Evolutionary conservation across 129 eudicot species (phyloP).

Genomic region (Kitagawia praeruptora): DNA sequence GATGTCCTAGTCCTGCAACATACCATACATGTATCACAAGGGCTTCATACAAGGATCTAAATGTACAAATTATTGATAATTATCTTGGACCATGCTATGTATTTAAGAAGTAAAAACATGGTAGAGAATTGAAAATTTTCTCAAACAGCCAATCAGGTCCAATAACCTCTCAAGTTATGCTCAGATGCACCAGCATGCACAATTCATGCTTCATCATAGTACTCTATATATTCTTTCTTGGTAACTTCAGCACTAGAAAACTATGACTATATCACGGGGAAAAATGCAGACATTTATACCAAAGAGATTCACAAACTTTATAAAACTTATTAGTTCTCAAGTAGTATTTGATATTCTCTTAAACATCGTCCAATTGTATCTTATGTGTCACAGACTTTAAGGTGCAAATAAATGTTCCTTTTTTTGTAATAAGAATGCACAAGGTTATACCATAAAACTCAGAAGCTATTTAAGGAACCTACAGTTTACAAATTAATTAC

Average conservation of each 20-base stretch:
- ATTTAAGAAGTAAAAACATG: background rate
- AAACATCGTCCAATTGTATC: background rate
- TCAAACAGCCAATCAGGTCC: background rate
- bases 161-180: background rate
- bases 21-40: background rate
- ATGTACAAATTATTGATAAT: background rate
- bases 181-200: background rate
- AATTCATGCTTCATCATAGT: background rate
- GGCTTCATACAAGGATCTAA: background rate
- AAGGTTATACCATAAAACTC: background rate
- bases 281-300: background rate
- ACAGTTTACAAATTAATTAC: background rate
- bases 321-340: background rate
- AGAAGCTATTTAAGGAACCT: background rate
- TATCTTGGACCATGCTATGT: background rate
- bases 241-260: background rate
- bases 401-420: background rate
- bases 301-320: background rate
- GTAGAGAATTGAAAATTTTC: background rate
- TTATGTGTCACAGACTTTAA: background rate
- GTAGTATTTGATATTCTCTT: background rate
- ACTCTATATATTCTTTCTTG: background rate
- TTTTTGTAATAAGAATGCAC: background rate
- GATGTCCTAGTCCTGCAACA: conserved; percentile 52
- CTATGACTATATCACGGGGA: background rate